Percentiles rank a stretch among this genome's conserved stretches.
Conservation (phyloP, 1,139 yeast genomes). For the Lodderomyces metapsilosis region DNA sequence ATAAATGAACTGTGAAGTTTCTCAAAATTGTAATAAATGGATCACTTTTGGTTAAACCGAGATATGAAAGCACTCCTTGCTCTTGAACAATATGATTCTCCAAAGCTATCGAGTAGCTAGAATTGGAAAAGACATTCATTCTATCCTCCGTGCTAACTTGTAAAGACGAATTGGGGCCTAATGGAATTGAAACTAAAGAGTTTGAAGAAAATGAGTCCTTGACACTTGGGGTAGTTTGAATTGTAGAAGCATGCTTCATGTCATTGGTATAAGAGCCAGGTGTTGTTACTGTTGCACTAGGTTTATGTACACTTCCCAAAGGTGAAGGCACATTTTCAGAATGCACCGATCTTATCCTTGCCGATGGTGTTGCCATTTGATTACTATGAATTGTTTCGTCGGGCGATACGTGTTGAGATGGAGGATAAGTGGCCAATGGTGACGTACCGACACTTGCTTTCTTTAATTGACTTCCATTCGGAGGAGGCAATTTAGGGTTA, state of each 20-base stretch:
- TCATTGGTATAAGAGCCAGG: constrained; percentile 4
- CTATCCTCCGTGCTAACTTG: constrained; percentile 37
- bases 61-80: constrained; percentile 43
- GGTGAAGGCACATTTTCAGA: constrained; percentile 7
- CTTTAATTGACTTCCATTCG: constrained; percentile 1
- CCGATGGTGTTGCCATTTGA: constrained; percentile 6
- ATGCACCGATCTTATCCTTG: constrained; percentile 6
- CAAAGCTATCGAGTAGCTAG: constrained; percentile 34
- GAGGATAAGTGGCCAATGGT: constrained; percentile 2
- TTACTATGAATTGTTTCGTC: constrained; percentile 1
- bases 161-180: constrained; percentile 40
- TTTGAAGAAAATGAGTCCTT: constrained; percentile 14
- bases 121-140: constrained; percentile 35
- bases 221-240: constrained; percentile 13
- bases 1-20: constrained; percentile 33
- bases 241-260: neutral
- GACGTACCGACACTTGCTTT: neutral
- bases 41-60: constrained; percentile 45
- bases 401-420: constrained; percentile 7
- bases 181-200: constrained; percentile 27
- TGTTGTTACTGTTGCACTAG: constrained; percentile 3
- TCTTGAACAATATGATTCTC: constrained; percentile 43
- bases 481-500: constrained; percentile 5
- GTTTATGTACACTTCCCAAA: neutral
- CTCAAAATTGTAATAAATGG: constrained; percentile 41